These are phyloP conservation scores for Piper longum DNA, from an alignment of 164 flowering plant species.

Conservation along the genomic window DNA sequence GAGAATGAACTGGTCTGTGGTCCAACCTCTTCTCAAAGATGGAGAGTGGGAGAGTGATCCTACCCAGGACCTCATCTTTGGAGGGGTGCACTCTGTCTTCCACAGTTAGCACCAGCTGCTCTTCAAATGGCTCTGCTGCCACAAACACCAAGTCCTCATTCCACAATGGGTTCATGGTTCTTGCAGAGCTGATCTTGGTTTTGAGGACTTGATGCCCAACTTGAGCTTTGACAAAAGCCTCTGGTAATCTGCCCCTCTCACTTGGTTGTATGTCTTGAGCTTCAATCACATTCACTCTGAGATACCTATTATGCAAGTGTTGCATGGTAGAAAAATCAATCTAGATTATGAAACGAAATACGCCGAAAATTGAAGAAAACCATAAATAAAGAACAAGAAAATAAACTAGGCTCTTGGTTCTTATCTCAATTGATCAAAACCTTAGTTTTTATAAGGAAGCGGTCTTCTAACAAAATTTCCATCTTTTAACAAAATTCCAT, in stretches of 20 bases:
- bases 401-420: no score
- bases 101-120: constrained; percentile 37
- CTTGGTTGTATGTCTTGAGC: constrained; percentile 65
- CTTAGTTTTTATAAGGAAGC: no score
- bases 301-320: background rate
- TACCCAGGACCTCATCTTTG: constrained; percentile 43
- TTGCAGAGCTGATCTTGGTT: constrained; percentile 21
- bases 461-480: no score
- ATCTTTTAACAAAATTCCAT: no score
- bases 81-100: constrained; percentile 34
- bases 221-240: constrained; percentile 49
- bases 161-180: constrained; percentile 56
- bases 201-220: constrained; percentile 60
- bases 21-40: constrained; percentile 56
- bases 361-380: no score
- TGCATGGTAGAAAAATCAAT: no score
- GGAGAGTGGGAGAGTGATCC: constrained; percentile 25
- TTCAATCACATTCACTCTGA: constrained; percentile 80
- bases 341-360: no score
- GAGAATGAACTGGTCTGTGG: constrained; percentile 55
- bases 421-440: no score
- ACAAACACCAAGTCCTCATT: constrained; percentile 70
- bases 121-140: constrained; percentile 79
- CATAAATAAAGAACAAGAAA: no score
- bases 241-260: constrained; percentile 41